These are phyloP conservation scores for Penicillium silybi DNA, from an alignment of 495 filamentous ascomycete species.

Conservation along the genomic window DNA sequence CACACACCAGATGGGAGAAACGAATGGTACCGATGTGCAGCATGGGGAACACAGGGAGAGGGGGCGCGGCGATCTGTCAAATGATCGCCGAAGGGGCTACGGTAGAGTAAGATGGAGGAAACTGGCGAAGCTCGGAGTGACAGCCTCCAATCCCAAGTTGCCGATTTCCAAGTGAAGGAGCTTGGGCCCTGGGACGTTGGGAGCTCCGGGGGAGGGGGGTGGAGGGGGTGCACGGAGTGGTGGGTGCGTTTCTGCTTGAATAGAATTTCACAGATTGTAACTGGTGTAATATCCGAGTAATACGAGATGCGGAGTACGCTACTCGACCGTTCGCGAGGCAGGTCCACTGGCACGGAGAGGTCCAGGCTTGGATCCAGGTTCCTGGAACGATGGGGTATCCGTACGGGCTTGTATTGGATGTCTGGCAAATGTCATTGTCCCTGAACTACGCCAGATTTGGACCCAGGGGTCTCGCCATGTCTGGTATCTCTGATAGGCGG, in stretches of 20 bases:
- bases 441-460: background rate
- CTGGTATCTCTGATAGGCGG: background rate
- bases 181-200: conserved; percentile 16
- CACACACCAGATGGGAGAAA: conserved; percentile 9
- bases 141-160: conserved; percentile 12
- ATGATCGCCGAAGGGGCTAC: conserved; percentile 4
- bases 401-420: conserved; percentile 9
- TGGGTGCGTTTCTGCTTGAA: background rate
- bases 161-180: conserved; percentile 11
- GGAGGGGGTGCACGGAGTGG: conserved; percentile 1
- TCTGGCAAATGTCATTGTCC: conserved; percentile 13
- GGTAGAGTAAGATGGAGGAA: background rate
- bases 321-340: conserved; percentile 17
- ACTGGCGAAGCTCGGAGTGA: background rate
- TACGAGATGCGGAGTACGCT: conserved; percentile 15
- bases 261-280: background rate
- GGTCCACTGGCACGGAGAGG: conserved; percentile 7
- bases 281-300: conserved; percentile 1
- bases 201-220: background rate
- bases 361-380: conserved; percentile 14
- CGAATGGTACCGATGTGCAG: conserved; percentile 19
- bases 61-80: conserved; percentile 4
- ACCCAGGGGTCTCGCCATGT: background rate
- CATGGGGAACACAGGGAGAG: conserved; percentile 3
- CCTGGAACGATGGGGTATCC: conserved; percentile 17